Evolutionary conservation across 140 eudicot species (phyloP).

Genomic region (Stevia rebaudiana): DNA sequence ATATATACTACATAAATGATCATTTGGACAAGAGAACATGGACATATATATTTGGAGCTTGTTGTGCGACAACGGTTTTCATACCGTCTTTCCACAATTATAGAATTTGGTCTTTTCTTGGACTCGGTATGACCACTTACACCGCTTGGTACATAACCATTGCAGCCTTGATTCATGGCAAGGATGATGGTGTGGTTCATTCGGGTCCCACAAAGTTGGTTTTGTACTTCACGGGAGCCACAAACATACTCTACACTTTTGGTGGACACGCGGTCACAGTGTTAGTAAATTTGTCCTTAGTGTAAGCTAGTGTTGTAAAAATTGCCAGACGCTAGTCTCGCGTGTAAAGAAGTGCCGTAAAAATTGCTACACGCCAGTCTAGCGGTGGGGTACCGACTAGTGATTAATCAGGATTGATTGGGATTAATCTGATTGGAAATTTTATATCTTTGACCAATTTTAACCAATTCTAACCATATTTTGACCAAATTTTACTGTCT

Average conservation of each 20-base stretch:
- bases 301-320: background rate
- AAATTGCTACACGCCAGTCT: too few relatives aligned
- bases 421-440: too few relatives aligned
- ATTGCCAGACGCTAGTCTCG: too few relatives aligned
- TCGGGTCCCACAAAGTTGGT: conserved; percentile 60
- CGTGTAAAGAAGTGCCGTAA: too few relatives aligned
- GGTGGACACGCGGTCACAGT: conserved; percentile 85
- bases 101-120: conserved; percentile 72
- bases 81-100: conserved; percentile 79
- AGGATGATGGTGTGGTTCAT: conserved; percentile 58
- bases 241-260: conserved; percentile 73
- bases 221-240: conserved; percentile 75
- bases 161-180: conserved; percentile 68
- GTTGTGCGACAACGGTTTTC: conserved; percentile 74
- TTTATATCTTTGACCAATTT: too few relatives aligned
- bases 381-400: too few relatives aligned
- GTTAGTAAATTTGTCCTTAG: conserved; percentile 34
- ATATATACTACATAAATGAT: conserved; percentile 75
- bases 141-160: conserved; percentile 79
- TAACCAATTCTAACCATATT: too few relatives aligned
- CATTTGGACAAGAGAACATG: conserved; percentile 74
- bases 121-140: conserved; percentile 74
- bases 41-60: conserved; percentile 83
- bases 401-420: too few relatives aligned
- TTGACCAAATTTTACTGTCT: too few relatives aligned